Percentiles rank a stretch among this genome's conserved stretches.
Evolutionary conservation across 371 early-diverging fungal species (phyloP).

Genomic region (Coemansia sp.): DNA sequence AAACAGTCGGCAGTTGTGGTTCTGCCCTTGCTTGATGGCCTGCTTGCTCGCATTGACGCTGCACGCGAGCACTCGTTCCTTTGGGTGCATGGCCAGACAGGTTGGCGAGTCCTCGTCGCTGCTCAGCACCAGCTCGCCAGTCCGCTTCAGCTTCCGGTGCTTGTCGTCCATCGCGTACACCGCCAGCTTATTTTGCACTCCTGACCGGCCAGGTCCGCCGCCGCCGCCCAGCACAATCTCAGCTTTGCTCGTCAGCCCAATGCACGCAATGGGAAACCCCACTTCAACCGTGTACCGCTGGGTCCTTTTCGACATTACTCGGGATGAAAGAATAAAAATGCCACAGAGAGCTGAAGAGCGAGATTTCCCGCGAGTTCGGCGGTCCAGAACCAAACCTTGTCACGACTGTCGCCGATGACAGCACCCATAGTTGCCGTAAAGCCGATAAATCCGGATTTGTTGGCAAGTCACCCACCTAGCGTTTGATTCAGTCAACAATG

Average conservation of each 20-base stretch:
- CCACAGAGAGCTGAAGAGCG: too few species aligned
- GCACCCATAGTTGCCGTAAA: too few species aligned
- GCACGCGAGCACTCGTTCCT: constrained; percentile 50
- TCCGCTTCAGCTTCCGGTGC: constrained; percentile 53
- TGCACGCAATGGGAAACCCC: constrained; percentile 66
- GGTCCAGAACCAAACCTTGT: too few species aligned
- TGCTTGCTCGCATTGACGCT: constrained; percentile 62
- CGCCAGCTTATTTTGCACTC: constrained; percentile 70
- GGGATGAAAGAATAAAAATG: too few species aligned
- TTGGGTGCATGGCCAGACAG: constrained; percentile 66
- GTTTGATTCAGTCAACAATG: too few species aligned
- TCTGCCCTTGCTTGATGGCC: constrained; percentile 57
- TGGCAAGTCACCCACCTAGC: too few species aligned
- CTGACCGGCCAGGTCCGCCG: constrained; percentile 67
- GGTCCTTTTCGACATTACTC: too few species aligned
- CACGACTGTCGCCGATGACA: too few species aligned
- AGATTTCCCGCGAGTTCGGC: too few species aligned
- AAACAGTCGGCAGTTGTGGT: constrained; percentile 64
- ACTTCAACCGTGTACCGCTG: constrained; percentile 45
- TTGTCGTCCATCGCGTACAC: constrained; percentile 58
- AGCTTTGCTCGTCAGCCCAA: constrained; percentile 59
- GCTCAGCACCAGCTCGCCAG: constrained; percentile 56
- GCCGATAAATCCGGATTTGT: too few species aligned
- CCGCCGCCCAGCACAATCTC: constrained; percentile 68
- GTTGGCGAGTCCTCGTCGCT: constrained; percentile 72